Conservation (phyloP, 202 grass and related monocot genomes). For the Elaeis oleifera region DNA sequence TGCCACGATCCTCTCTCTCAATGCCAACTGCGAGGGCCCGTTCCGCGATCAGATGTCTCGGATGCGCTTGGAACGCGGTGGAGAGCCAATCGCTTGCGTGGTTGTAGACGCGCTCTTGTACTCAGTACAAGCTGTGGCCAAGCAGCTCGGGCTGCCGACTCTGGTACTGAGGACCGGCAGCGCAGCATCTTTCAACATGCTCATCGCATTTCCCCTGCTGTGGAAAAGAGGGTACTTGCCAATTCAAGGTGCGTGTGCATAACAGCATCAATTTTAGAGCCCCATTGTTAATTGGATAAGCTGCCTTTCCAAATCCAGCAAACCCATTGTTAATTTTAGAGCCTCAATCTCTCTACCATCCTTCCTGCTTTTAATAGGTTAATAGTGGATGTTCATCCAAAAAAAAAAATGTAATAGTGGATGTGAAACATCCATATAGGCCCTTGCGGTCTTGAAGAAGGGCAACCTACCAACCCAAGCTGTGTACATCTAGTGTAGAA, state of each 20-base stretch:
- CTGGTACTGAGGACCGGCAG: conserved; percentile 50
- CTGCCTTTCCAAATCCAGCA: no score
- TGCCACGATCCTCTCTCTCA: conserved; percentile 15
- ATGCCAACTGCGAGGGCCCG: conserved; percentile 11
- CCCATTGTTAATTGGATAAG: neutral
- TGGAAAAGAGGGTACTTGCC: conserved; percentile 46
- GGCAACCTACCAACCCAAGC: no score
- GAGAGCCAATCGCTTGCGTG: conserved; percentile 36
- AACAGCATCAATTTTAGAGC: no score
- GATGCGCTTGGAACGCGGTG: neutral
- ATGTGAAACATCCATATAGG: neutral
- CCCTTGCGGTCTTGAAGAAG: conserved; percentile 1
- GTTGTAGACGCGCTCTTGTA: conserved; percentile 40
- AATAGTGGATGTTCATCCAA: no score
- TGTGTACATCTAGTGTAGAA: no score
- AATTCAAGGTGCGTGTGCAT: conserved; percentile 19
- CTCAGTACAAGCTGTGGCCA: conserved; percentile 24
- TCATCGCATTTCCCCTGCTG: conserved; percentile 32
- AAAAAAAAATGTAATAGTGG: no score
- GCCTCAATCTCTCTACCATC: no score
- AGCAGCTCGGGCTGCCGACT: conserved; percentile 27
- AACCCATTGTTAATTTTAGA: no score
- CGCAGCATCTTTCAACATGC: conserved; percentile 24
- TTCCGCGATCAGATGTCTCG: conserved; percentile 23
- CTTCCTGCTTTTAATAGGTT: no score